phyloP scores from a whole-genome alignment of 805 yeast species.

The Torulaspora delbrueckii region DNA sequence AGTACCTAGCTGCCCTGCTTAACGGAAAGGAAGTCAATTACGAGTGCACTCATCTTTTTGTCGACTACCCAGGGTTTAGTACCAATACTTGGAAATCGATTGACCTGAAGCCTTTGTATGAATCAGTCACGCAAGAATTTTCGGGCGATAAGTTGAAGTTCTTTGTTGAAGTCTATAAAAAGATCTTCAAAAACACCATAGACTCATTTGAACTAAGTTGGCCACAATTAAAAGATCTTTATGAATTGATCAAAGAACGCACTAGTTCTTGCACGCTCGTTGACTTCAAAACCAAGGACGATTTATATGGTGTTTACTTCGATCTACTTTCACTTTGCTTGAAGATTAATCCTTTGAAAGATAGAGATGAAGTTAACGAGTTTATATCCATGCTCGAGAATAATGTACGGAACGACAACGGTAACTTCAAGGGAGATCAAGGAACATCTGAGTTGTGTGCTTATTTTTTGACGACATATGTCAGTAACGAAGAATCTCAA shows the following conservation, averaged over 20 bases:
- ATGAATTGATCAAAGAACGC: slow-evolving; percentile 7
- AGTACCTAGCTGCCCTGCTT: slow-evolving; percentile 28
- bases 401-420: slow-evolving; percentile 25
- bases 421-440: slow-evolving; percentile 25
- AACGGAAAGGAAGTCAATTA: slow-evolving; percentile 18
- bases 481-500: background rate
- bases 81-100: slow-evolving; percentile 28
- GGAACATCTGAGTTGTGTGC: slow-evolving; percentile 19
- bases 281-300: slow-evolving; percentile 33
- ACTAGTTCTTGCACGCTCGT: slow-evolving; percentile 1
- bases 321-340: slow-evolving; percentile 20
- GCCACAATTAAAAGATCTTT: slow-evolving; percentile 16
- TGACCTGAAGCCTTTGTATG: slow-evolving; percentile 15
- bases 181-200: slow-evolving; percentile 11
- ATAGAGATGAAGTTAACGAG: slow-evolving; percentile 13
- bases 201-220: slow-evolving; percentile 9
- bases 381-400: slow-evolving; percentile 17
- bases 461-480: slow-evolving; percentile 15
- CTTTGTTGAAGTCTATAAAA: slow-evolving; percentile 24
- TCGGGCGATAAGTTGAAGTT: slow-evolving; percentile 29
- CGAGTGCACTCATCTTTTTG: slow-evolving; percentile 21
- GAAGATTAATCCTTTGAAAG: slow-evolving; percentile 18
- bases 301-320: slow-evolving; percentile 27
- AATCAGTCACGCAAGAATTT: slow-evolving; percentile 16
- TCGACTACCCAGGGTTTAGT: slow-evolving; percentile 24